Evolutionary conservation across 306 rosid species (phyloP).

Genomic region (Castanea crenata): DNA sequence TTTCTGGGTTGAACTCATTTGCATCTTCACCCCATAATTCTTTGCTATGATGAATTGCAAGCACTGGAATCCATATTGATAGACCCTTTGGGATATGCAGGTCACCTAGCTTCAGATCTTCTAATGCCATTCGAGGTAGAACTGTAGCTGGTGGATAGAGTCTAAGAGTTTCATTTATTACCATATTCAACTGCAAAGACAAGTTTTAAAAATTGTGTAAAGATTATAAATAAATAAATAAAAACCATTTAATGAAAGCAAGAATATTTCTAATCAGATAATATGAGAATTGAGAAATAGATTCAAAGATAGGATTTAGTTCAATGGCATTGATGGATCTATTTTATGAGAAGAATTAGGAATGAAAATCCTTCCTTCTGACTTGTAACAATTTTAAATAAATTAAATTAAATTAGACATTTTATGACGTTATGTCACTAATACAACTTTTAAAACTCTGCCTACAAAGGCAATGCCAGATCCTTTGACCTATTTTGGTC

Average conservation of each 20-base stretch:
- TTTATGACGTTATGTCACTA: neutral
- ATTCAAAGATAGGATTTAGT: neutral
- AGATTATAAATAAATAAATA: neutral
- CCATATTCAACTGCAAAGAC: constrained; percentile 74
- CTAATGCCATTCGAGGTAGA: constrained; percentile 88
- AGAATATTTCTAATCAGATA: neutral
- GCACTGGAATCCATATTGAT: constrained; percentile 92
- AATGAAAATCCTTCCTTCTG: no score
- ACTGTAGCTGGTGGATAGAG: constrained; percentile 92
- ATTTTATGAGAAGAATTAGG: neutral
- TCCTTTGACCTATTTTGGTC: constrained; percentile 2
- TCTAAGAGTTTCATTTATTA: constrained; percentile 88
- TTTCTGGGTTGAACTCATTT: constrained; percentile 82
- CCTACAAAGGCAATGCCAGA: neutral
- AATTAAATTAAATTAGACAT: neutral
- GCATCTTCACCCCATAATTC: constrained; percentile 93
- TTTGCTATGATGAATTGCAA: constrained; percentile 92
- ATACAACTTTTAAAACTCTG: neutral
- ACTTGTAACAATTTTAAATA: no score
- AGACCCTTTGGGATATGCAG: constrained; percentile 84
- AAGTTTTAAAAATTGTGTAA: neutral
- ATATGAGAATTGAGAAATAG: neutral
- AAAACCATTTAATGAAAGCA: neutral
- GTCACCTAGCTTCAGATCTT: constrained; percentile 79
- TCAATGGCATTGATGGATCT: neutral